Base-by-base conservation (phyloP, 441 rosid genomes). In the Sinapis alba region DNA sequence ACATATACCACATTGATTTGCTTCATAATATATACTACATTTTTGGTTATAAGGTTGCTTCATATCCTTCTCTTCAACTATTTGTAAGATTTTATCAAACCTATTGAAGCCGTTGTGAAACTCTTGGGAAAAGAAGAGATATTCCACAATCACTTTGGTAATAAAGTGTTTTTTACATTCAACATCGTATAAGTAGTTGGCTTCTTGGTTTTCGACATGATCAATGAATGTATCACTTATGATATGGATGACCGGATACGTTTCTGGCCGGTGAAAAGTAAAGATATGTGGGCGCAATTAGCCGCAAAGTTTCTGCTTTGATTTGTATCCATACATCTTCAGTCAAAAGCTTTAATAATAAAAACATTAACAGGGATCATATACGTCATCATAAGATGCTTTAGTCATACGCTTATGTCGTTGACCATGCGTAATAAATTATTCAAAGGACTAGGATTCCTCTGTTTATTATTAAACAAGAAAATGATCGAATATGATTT, bases 241-340 rank as follows among this genome's bases (percentile, higher is more conserved):
- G 56, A 62, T 69, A 62, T 62, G 79, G 65, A 20, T 9, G 45
- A 38, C 72, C 72, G 63, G 69, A 54, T 41, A 41, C 30, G 26
- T 27, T 24, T 50, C 63, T 63, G 75, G 75, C 75, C 79, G 79
- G 79, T 63, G 75, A 28, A 54, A 76, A 76, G 66, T 18, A 24
- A 8, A 24, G 62, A 68, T 50, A 68, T 51, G 74, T 68, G 79
- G 79, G 9, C 58, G 27, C 43, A 62, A 16, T 1, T 23, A 76
- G 75, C 80, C 80, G 80, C 75, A 70, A 76, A 76, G 30, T 8
- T 62, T 23, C 1, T 45, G 45, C 73, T 68, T 75, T 75, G 45
- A 64, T 76, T 57, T 45, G 67, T 8, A 70, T 64, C 79, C 79
- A 76, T 70, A 43, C 43, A 63, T 70, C 61, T 27, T 10, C 21